Conservation (phyloP, 192 early-diverging fungal species). For the Coemansia aciculifera region DNA sequence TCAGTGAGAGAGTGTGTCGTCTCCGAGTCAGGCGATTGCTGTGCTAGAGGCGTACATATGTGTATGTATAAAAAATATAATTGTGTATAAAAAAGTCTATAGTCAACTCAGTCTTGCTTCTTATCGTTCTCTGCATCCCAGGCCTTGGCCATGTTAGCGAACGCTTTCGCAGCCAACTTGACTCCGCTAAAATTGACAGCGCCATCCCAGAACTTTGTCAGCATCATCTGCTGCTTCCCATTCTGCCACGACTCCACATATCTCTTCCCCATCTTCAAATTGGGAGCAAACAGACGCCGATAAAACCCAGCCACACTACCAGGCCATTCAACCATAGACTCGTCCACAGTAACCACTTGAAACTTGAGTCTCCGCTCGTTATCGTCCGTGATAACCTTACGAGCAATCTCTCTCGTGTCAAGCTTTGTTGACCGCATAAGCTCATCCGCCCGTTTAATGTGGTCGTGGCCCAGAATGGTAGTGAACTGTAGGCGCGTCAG, state of each 20-base stretch:
- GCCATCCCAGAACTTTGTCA: conserved; percentile 18
- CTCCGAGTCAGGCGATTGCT: too few species aligned
- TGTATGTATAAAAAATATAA: neutral
- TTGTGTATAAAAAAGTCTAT: neutral
- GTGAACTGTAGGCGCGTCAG: conserved; percentile 12
- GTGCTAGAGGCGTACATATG: neutral
- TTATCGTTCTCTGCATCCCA: conserved; percentile 9
- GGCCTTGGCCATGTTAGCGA: conserved; percentile 9
- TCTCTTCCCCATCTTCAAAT: conserved; percentile 1
- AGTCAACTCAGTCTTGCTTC: neutral
- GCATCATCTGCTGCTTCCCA: conserved; percentile 15
- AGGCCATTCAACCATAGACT: conserved; percentile 7
- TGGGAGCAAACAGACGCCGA: conserved; percentile 12
- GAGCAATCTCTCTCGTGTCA: conserved; percentile 3
- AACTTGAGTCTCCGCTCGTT: neutral
- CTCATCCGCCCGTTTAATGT: conserved; percentile 1
- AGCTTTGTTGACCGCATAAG: neutral
- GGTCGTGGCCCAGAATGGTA: conserved; percentile 11
- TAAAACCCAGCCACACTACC: neutral
- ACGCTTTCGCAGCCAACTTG: conserved; percentile 12
- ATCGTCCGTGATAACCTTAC: neutral
- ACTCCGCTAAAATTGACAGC: conserved; percentile 6
- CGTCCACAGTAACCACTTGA: conserved; percentile 20
- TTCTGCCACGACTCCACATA: conserved; percentile 34
- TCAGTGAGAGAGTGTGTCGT: too few species aligned